Percentiles rank a stretch among this genome's conserved stretches.
These are phyloP conservation scores for Trichoderma lentiforme DNA, from an alignment of 2,329 filamentous ascomycete genomes.

Conservation along the genomic window DNA sequence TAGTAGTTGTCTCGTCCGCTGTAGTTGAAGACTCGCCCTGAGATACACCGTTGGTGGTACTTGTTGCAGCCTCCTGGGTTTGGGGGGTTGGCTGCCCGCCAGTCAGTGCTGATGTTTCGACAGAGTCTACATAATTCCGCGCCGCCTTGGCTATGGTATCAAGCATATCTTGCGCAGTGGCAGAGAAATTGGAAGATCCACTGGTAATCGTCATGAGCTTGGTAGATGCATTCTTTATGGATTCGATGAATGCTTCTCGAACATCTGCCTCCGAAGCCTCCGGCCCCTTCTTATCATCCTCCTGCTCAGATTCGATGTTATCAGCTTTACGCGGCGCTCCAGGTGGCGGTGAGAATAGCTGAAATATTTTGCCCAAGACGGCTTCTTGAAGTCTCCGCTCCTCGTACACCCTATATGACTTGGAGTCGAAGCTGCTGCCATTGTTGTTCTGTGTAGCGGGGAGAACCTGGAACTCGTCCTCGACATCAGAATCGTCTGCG, in stretches of 20 bases:
- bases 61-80: neutral
- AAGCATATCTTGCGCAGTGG: slow-evolving; percentile 45
- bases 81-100: neutral
- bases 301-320: slow-evolving; percentile 19
- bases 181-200: slow-evolving; percentile 34
- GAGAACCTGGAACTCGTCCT: slow-evolving; percentile 52
- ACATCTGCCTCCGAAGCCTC: slow-evolving; percentile 25
- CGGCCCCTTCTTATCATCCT: slow-evolving; percentile 25
- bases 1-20: neutral
- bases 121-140: slow-evolving; percentile 46
- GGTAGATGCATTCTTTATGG: slow-evolving; percentile 40
- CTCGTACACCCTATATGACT: slow-evolving; percentile 48
- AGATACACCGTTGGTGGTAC: neutral
- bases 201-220: slow-evolving; percentile 43
- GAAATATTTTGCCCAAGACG: slow-evolving; percentile 51
- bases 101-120: slow-evolving; percentile 25
- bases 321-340: slow-evolving; percentile 33
- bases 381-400: slow-evolving; percentile 54
- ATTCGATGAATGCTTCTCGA: slow-evolving; percentile 29
- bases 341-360: slow-evolving; percentile 41
- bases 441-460: slow-evolving; percentile 32
- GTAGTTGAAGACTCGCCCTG: neutral
- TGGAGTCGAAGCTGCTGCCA: slow-evolving; percentile 35
- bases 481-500: slow-evolving; percentile 49
- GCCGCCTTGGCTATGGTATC: slow-evolving; percentile 51